phyloP scores from a whole-genome alignment of 1,139 yeast genomes.

The Candida sojae region DNA sequence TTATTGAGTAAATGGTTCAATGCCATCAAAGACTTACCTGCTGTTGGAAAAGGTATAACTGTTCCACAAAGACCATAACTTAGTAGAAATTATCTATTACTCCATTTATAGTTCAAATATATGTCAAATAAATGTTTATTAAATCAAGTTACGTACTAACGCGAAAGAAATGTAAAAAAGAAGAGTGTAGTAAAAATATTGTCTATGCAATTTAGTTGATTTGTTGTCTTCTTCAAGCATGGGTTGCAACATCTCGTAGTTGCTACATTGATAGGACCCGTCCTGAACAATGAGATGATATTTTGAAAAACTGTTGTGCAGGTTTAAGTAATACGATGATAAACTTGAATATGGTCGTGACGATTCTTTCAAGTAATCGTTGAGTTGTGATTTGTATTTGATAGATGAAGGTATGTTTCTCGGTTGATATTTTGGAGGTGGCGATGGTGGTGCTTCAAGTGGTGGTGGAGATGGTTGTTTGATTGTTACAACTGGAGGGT shows the following conservation, averaged over 20 bases:
- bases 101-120: neutral
- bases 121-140: neutral
- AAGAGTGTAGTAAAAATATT: neutral
- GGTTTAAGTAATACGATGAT: neutral
- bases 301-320: neutral
- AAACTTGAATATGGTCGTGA: slow-evolving; percentile 4
- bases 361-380: slow-evolving; percentile 6
- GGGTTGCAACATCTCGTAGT: neutral
- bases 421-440: neutral
- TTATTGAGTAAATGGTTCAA: slow-evolving; percentile 45
- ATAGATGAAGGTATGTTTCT: slow-evolving; percentile 3
- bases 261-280: slow-evolving; percentile 1
- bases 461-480: neutral
- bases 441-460: neutral
- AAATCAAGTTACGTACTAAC: neutral
- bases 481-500: neutral
- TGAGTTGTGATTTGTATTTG: slow-evolving; percentile 12
- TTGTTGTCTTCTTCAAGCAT: neutral
- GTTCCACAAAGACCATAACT: slow-evolving; percentile 6
- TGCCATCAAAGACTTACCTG: slow-evolving; percentile 37
- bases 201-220: neutral
- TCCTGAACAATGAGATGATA: slow-evolving; percentile 1
- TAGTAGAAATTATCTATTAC: too few species aligned
- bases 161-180: neutral
- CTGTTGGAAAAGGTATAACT: slow-evolving; percentile 31